Conservation (phyloP, 495 filamentous ascomycete genomes). For the Penicillium paxilli region DNA sequence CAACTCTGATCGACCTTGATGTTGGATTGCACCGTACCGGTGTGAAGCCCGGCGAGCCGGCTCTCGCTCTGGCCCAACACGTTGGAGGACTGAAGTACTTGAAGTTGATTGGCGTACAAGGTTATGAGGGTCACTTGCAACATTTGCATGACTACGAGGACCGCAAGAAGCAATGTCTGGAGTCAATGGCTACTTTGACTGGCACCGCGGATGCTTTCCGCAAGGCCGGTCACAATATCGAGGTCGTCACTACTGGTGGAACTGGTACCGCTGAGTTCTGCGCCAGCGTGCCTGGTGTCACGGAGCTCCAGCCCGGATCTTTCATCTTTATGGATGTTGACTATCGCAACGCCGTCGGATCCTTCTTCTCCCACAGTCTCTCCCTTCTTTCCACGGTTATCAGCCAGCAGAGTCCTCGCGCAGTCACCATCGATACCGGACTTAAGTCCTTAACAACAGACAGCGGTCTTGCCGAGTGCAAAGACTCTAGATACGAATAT, state of each 20-base stretch:
- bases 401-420: constrained; percentile 32
- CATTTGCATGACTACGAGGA: constrained; percentile 35
- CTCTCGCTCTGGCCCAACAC: constrained; percentile 29
- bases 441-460: constrained; percentile 41
- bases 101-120: constrained; percentile 35
- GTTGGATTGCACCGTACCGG: constrained; percentile 41
- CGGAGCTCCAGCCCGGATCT: constrained; percentile 39
- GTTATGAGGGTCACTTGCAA: constrained; percentile 39
- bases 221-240: constrained; percentile 29
- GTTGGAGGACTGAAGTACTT: constrained; percentile 23
- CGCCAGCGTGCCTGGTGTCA: constrained; percentile 37
- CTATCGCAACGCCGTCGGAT: constrained; percentile 39
- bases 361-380: constrained; percentile 37
- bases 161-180: constrained; percentile 27
- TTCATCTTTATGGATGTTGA: constrained; percentile 48
- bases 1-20: constrained; percentile 34
- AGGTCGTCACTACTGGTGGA: constrained; percentile 37
- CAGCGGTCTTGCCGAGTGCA: constrained; percentile 40
- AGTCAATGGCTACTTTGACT: constrained; percentile 32
- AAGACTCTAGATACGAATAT: constrained; percentile 31
- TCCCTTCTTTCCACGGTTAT: constrained; percentile 36
- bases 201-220: constrained; percentile 28
- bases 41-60: constrained; percentile 23
- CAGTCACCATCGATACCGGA: constrained; percentile 36
- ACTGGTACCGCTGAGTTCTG: constrained; percentile 42